Base-by-base conservation (phyloP, 176 grass and related monocot genomes). In the Triticum turgidum region DNA sequence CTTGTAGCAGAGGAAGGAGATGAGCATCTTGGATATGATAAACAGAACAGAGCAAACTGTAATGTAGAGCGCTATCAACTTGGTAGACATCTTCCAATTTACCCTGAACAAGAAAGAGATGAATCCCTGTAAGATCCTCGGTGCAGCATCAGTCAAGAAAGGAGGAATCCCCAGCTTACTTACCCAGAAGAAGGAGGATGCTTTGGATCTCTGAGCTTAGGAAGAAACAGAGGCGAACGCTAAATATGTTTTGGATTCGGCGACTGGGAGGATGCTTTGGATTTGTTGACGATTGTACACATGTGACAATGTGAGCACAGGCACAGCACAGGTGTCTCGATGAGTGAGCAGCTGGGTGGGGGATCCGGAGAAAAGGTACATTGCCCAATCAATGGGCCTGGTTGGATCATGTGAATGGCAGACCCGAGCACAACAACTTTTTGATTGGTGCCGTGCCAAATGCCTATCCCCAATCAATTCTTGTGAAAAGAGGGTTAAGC, bases 1-100 rank as follows among this genome's bases (percentile, higher is more conserved):
- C 84, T 90, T 94, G 79, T 97, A 97, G 14, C 94, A 91, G 10
- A 97, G 84, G 56, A 85, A 97, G 0, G 89, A 92, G 71, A 97
- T 72, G 21, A 94, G 73, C 80, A 97, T 94, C 82, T 97, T 97
- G 71, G 92, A 97, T 38, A 90, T 5, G 32, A 97, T 88, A 84
- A 94, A 97, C 35, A 89, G n/a, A 3, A 85, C 64, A 18, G 90
- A 90, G 61, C 88, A 91, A 49, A 97, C 51, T n/a, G 92, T 90
- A 69, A 94, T 86, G 87, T 93, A 94, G 3, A 97, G 87, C 6
- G 82, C 95, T 11, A 97, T 54, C 12, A 78, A n/a, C 63, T 24
- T 61, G 20, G 35, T 18, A 37, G 18, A 61, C 92, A 94, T 94
- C 82, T 63, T 66, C 21, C 8, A 76, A 20, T 5, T 1, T 20